These are phyloP conservation scores for Ustilago esculenta DNA, from an alignment of 1,284 basidiomycete genomes.

Conservation along the genomic window DNA sequence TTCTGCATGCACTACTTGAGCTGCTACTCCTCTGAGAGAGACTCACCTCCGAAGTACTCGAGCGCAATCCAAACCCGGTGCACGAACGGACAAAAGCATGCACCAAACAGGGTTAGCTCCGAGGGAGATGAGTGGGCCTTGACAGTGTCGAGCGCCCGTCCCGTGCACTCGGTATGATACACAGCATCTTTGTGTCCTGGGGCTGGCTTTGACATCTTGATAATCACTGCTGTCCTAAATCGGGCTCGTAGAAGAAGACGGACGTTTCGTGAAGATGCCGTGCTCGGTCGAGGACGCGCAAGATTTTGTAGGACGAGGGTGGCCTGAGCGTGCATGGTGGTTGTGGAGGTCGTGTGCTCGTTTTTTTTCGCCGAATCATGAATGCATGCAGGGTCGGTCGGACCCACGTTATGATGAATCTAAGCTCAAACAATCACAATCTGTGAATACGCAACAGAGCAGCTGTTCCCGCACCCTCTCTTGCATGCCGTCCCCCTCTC, in stretches of 20 bases:
- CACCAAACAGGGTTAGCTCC: slow-evolving; percentile 73
- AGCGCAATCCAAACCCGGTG: slow-evolving; percentile 78
- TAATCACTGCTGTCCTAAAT: background rate
- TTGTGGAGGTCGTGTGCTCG: slow-evolving; percentile 37
- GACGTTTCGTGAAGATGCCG: background rate
- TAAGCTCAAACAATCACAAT: too few relatives aligned
- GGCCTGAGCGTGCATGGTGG: slow-evolving; percentile 7
- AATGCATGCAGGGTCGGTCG: slow-evolving; percentile 38
- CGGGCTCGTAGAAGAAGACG: background rate
- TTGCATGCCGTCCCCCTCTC: too few relatives aligned
- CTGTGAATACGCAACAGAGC: too few relatives aligned
- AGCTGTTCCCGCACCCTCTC: too few relatives aligned
- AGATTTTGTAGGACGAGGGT: background rate
- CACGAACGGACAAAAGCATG: slow-evolving; percentile 78
- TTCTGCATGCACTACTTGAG: too few relatives aligned
- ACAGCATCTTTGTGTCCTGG: slow-evolving; percentile 47
- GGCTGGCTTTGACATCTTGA: slow-evolving; percentile 40
- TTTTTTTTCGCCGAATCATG: too few relatives aligned
- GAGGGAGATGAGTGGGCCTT: slow-evolving; percentile 69
- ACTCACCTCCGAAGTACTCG: slow-evolving; percentile 67
- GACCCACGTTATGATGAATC: too few relatives aligned
- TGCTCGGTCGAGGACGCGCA: too few relatives aligned
- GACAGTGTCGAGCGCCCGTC: slow-evolving; percentile 72
- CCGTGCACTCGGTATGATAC: slow-evolving; percentile 70
- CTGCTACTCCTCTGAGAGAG: too few relatives aligned